Percentiles rank a stretch among this genome's conserved stretches.
Conservation (phyloP, 164 flowering plant genomes). For the Platanus orientalis region DNA sequence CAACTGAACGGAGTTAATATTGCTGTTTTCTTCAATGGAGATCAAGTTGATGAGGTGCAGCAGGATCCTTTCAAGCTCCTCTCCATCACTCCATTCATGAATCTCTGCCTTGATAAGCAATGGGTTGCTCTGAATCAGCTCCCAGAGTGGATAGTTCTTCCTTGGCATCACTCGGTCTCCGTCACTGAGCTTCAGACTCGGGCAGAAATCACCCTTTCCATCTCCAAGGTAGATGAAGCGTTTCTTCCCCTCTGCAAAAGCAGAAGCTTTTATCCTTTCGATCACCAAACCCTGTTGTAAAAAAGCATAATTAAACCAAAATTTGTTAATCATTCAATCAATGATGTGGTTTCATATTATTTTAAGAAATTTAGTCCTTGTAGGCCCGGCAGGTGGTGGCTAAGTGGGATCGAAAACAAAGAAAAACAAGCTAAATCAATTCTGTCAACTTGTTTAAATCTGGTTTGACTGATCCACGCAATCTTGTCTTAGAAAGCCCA, state of each 20-base stretch:
- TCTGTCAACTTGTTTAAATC: too few relatives aligned
- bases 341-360: background rate
- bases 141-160: too few relatives aligned
- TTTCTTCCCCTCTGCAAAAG: conserved; percentile 13
- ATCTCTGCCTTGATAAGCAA: conserved; percentile 49
- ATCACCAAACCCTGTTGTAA: conserved; percentile 54
- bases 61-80: too few relatives aligned
- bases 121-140: conserved; percentile 33
- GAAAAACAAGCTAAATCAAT: too few relatives aligned
- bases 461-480: too few relatives aligned
- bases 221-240: conserved; percentile 57
- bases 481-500: too few relatives aligned
- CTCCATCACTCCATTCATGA: conserved; percentile 67
- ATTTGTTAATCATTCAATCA: background rate
- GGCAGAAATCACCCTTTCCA: too few relatives aligned
- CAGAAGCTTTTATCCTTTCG: conserved; percentile 38
- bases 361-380: too few relatives aligned
- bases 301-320: background rate
- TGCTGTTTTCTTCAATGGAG: conserved; percentile 3
- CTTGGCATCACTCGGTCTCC: conserved; percentile 83
- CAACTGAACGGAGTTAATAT: background rate
- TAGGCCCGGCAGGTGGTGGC: background rate
- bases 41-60: conserved; percentile 33
- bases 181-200: conserved; percentile 47
- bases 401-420: background rate